Conservation (phyloP, 345 rosid genomes). For the Lumnitzera racemosa region DNA sequence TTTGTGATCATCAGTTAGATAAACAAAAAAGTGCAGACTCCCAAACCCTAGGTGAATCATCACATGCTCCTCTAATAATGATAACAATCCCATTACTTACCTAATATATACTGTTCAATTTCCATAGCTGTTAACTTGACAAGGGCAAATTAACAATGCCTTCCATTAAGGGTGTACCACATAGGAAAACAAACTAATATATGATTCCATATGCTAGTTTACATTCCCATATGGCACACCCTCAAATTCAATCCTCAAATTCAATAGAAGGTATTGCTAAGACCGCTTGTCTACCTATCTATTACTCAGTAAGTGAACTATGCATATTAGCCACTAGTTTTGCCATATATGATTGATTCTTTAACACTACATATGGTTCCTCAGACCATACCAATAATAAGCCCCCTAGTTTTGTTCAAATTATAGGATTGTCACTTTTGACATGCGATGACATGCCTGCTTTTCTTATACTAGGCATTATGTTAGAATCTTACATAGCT, state of each 20-base stretch:
- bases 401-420: slow-evolving; percentile 11
- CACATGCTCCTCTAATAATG: neutral
- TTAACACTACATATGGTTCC: slow-evolving; percentile 26
- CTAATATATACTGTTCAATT: slow-evolving; percentile 43
- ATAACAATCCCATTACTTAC: slow-evolving; percentile 19
- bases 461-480: slow-evolving; percentile 11
- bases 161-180: slow-evolving; percentile 50
- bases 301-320: no score
- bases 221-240: no score
- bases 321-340: slow-evolving; percentile 56
- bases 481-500: no score
- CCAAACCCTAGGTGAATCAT: slow-evolving; percentile 30
- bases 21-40: slow-evolving; percentile 36
- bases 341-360: slow-evolving; percentile 44
- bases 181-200: no score
- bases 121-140: slow-evolving; percentile 46
- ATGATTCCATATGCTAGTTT: no score
- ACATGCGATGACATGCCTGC: slow-evolving; percentile 33
- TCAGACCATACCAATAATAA: slow-evolving; percentile 4
- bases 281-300: no score
- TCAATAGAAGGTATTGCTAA: no score
- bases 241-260: no score
- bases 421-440: slow-evolving; percentile 40
- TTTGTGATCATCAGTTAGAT: slow-evolving; percentile 18
- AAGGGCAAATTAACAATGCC: slow-evolving; percentile 28